Base-by-base conservation (phyloP, 1,284 basidiomycete genomes). In the Phellopilus nigrolimitatus region DNA sequence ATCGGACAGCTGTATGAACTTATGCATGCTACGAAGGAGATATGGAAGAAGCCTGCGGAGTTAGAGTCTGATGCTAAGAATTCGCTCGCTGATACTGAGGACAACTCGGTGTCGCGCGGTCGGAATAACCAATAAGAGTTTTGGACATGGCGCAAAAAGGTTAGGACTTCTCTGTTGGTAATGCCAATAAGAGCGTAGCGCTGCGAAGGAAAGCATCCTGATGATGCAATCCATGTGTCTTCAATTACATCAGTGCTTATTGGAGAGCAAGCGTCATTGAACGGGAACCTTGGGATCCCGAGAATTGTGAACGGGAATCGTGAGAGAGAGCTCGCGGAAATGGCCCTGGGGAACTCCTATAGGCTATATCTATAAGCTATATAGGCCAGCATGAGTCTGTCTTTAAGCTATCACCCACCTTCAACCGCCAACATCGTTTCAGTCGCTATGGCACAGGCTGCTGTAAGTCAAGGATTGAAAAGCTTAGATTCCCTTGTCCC, bases 1-100 rank as follows among this genome's bases (percentile, higher is more conserved):
- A 73, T 95, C 3, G 88, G 88, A 1, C 93, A 97, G 65, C 69
- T 97, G 38, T 92, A 95, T 63, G 91, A 95, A 66, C 75, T 97
- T 53, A 92, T 95, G 90, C 85, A 91, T 58, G 88, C 83, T 1
- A 84, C 91, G 0, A 91, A 89, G 63, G 84, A 86, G 54, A 75
- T 94, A 10, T 94, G 88, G 89, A 92, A 86, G 64, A 63, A 61
- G 64, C 72, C 78, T 15, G 65, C 71, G 38, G 53, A 64, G 50
- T 46, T 61, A 17, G 64, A 63, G 56, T 24, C 33, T 51, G 52
- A 55, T 51, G 50, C 50, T 13, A 30, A 22, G 44, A 33, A n/a
- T n/a, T n/a, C n/a, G n/a, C n/a, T n/a, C n/a, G n/a, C n/a, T n/a
- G n/a, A n/a, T n/a, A n/a, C n/a, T n/a, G n/a, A n/a, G n/a, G n/a